phyloP scores from a whole-genome alignment of 2,329 filamentous ascomycete species.

The Phialocephala sp. region DNA sequence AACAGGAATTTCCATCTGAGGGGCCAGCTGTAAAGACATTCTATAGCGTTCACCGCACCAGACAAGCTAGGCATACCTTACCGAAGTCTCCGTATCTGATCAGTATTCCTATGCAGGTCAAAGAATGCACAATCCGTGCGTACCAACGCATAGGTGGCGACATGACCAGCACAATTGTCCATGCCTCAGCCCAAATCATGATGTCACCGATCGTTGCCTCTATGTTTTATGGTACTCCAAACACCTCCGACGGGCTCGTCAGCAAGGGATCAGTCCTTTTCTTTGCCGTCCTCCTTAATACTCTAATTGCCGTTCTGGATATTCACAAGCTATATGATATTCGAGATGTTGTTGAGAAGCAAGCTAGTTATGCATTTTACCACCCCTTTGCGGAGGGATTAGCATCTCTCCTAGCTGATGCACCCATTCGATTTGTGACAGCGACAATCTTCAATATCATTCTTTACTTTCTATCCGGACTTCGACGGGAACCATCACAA shows the following conservation, averaged over 20 bases:
- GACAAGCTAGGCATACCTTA: conserved; percentile 54
- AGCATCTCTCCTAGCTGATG: not conserved
- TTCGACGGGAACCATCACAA: conserved; percentile 64
- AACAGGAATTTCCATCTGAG: conserved; percentile 45
- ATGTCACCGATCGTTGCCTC: conserved; percentile 66
- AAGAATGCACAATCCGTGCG: conserved; percentile 79
- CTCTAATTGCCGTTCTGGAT: conserved; percentile 44
- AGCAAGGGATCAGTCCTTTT: conserved; percentile 66
- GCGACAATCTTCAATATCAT: not conserved
- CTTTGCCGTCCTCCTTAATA: conserved; percentile 66
- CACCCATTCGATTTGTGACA: not conserved
- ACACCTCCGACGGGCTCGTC: conserved; percentile 61
- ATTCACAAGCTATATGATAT: conserved; percentile 4
- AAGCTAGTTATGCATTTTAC: conserved; percentile 1
- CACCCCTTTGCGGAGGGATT: not conserved
- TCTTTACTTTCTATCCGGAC: conserved; percentile 73
- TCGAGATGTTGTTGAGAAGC: conserved; percentile 6
- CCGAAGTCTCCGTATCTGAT: conserved; percentile 80
- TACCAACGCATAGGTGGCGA: conserved; percentile 71
- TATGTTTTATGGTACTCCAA: conserved; percentile 64
- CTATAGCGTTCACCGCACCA: conserved; percentile 56
- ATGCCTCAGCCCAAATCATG: conserved; percentile 40
- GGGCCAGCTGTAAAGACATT: conserved; percentile 53
- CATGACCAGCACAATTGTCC: conserved; percentile 22
- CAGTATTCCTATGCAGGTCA: conserved; percentile 75